phyloP scores from a whole-genome alignment of 2,329 filamentous ascomycete species.

The Colletotrichum salicis region DNA sequence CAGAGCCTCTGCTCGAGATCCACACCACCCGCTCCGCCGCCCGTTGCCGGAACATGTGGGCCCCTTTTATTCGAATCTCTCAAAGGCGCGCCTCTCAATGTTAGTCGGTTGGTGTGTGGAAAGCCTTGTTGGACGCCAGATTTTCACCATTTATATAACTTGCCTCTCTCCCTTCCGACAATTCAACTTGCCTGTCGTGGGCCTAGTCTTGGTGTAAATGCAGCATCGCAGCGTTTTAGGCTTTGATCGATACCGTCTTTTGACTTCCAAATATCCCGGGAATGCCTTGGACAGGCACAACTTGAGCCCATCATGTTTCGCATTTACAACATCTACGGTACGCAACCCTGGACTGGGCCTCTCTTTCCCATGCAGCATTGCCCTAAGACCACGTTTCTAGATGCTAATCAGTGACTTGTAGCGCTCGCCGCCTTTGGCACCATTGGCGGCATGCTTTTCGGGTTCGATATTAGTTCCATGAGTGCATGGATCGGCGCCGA shows the following conservation, averaged over 20 bases:
- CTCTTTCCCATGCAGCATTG: neutral
- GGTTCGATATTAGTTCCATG: slow-evolving; percentile 69
- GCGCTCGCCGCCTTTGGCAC: slow-evolving; percentile 52
- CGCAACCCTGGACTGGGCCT: neutral
- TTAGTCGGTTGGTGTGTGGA: slow-evolving; percentile 1
- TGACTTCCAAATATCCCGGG: no score
- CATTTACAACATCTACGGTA: slow-evolving; percentile 52
- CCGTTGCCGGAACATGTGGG: neutral
- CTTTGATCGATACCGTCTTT: neutral
- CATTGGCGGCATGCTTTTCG: slow-evolving; percentile 58
- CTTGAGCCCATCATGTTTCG: slow-evolving; percentile 43
- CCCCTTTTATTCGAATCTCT: neutral
- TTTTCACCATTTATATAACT: slow-evolving; percentile 8
- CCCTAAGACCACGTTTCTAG: neutral
- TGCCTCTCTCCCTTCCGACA: neutral
- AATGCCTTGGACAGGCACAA: neutral
- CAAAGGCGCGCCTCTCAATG: slow-evolving; percentile 15
- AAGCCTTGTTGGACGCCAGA: neutral
- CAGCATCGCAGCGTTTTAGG: neutral
- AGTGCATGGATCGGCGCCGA: slow-evolving; percentile 64
- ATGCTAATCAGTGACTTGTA: slow-evolving; percentile 25
- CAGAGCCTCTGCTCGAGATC: neutral
- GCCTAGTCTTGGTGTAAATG: neutral
- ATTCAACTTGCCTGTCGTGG: neutral
- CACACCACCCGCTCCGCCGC: slow-evolving; percentile 6